Evolutionary conservation across 1,139 yeast species (phyloP).

Genomic region (Saccharomyces pastorianus): DNA sequence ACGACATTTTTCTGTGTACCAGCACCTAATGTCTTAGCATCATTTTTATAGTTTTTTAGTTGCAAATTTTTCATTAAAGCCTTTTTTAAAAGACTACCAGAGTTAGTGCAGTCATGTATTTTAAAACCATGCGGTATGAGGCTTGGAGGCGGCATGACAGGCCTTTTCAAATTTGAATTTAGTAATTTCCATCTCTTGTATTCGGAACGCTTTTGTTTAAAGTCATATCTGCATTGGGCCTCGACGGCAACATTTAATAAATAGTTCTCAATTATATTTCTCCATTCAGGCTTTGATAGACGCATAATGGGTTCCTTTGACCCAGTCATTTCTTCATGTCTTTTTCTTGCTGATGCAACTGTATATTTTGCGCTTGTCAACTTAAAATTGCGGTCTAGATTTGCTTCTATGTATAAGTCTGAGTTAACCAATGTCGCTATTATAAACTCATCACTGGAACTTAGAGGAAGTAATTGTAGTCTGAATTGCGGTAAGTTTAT

Average conservation of each 20-base stretch:
- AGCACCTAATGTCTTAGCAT: slow-evolving; percentile 3
- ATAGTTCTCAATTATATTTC: slow-evolving; percentile 60
- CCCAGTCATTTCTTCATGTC: slow-evolving; percentile 35
- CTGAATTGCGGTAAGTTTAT: slow-evolving; percentile 26
- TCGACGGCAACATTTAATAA: slow-evolving; percentile 57
- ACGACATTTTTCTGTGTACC: background rate
- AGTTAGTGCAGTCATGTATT: slow-evolving; percentile 1
- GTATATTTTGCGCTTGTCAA: slow-evolving; percentile 53
- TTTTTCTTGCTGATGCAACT: slow-evolving; percentile 45
- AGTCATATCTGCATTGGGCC: slow-evolving; percentile 57
- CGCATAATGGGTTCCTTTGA: slow-evolving; percentile 25
- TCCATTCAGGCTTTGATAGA: slow-evolving; percentile 49
- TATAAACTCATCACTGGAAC: slow-evolving; percentile 42
- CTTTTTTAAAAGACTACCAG: slow-evolving; percentile 20
- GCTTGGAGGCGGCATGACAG: slow-evolving; percentile 32
- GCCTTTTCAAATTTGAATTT: slow-evolving; percentile 22
- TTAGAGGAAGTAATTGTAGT: slow-evolving; percentile 43
- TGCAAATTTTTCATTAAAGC: slow-evolving; percentile 26
- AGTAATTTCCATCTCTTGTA: slow-evolving; percentile 35
- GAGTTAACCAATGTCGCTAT: slow-evolving; percentile 43
- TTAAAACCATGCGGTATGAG: slow-evolving; percentile 15
- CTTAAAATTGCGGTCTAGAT: slow-evolving; percentile 44
- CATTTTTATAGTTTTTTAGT: slow-evolving; percentile 9
- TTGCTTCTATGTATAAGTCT: slow-evolving; percentile 53
- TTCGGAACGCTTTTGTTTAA: slow-evolving; percentile 41